Evolutionary conservation across 2,329 filamentous ascomycete species (phyloP).

Genomic region (Pseudopithomyces chartarum): DNA sequence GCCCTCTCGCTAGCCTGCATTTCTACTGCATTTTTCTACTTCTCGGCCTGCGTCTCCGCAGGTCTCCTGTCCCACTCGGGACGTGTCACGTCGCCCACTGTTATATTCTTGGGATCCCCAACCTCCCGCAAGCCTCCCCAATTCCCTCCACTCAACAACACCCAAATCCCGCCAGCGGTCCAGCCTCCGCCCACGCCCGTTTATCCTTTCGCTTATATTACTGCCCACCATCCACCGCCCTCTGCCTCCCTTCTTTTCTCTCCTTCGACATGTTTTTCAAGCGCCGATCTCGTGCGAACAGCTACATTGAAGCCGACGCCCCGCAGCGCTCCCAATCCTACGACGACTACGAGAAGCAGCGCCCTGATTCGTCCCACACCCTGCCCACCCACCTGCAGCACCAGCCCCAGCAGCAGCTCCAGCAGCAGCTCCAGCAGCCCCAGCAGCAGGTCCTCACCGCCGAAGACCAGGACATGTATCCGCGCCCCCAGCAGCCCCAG

Average conservation of each 20-base stretch:
- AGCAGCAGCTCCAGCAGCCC: slow-evolving; percentile 33
- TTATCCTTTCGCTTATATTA: slow-evolving; percentile 7
- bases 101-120: not conserved
- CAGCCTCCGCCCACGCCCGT: not conserved
- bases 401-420: not conserved
- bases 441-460: slow-evolving; percentile 31
- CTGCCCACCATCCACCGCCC: not conserved
- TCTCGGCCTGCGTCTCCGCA: not conserved
- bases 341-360: slow-evolving; percentile 48
- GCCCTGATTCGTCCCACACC: slow-evolving; percentile 37
- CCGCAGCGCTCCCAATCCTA: slow-evolving; percentile 47
- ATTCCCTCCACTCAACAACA: slow-evolving; percentile 9
- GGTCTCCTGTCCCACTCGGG: not conserved
- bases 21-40: too few species aligned
- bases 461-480: slow-evolving; percentile 50
- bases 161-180: not conserved
- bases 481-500: slow-evolving; percentile 49
- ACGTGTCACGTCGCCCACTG: slow-evolving; percentile 5
- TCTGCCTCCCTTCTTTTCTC: slow-evolving; percentile 11
- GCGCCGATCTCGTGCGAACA: slow-evolving; percentile 52
- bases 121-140: slow-evolving; percentile 8
- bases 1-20: not conserved
- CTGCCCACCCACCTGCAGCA: not conserved
- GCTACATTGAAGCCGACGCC: slow-evolving; percentile 55
- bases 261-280: slow-evolving; percentile 55